Base-by-base conservation (phyloP, 1,284 basidiomycete genomes). In the Heliocybe sulcata region DNA sequence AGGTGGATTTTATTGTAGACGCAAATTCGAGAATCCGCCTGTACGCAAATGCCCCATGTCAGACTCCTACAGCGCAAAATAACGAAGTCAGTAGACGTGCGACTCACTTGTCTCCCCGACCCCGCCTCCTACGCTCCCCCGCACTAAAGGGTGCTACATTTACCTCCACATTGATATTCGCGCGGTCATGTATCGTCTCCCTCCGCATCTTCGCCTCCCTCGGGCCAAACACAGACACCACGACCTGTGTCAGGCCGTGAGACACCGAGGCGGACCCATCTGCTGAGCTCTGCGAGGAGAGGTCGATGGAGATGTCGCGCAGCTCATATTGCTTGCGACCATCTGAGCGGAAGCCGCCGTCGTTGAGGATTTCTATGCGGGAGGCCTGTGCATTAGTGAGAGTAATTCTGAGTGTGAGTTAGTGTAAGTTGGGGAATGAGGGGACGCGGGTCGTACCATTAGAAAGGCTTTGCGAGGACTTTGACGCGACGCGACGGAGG, bases 1-100 rank as follows among this genome's bases (percentile, higher is more conserved):
- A 98, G 0, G 96, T 98, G 35, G 92, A 87, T 71, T 93, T 90
- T 60, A 99, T 86, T 12, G 87, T 84, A 1, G 91, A 80, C 1
- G 87, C 90, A 57, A 98, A 79, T 70, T 99, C 96, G 56, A 93
- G 76, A 56, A 92, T 80, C 19, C 94, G 92, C 69, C 96, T 98
- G 64, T 27, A 53, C 56, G 53, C 53, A 45, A 25, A 14, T 42
- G 14, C 19, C 48, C 9, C 11, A 19, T 45, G 25, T 38, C 27
- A 35, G 38, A 9, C 27, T 22, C 10, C 16, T 26, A n/a, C 47
- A n/a, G n/a, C n/a, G n/a, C n/a, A n/a, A n/a, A n/a, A n/a, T n/a
- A n/a, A n/a, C n/a, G n/a, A n/a, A n/a, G n/a, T n/a, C n/a, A n/a
- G n/a, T n/a, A n/a, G n/a, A n/a, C n/a, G n/a, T n/a, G n/a, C n/a